phyloP scores from a whole-genome alignment of 1,284 basidiomycete genomes.

The Apiotrichum mycotoxinovorans region DNA sequence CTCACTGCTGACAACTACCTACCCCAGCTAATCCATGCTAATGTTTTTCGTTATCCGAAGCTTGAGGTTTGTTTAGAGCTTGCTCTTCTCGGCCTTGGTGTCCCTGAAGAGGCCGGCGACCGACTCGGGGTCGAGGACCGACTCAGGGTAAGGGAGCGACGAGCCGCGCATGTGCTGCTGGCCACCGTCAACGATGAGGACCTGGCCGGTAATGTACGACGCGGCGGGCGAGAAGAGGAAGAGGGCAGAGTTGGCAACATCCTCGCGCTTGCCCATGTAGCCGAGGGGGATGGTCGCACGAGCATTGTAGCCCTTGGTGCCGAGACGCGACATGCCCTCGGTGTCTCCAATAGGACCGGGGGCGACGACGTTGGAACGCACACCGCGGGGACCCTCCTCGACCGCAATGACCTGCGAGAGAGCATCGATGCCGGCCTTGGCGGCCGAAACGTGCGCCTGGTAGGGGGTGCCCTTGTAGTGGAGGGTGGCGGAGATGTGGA shows the following conservation, averaged over 20 bases:
- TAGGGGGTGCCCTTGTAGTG: constrained; percentile 88
- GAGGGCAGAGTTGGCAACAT: constrained; percentile 74
- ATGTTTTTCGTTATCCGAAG: too few species aligned
- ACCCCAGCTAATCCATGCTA: too few species aligned
- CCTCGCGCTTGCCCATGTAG: constrained; percentile 63
- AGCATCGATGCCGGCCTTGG: constrained; percentile 92
- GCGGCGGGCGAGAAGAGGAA: constrained; percentile 90
- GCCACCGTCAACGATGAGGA: constrained; percentile 48
- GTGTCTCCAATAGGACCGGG: constrained; percentile 81
- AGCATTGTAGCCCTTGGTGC: constrained; percentile 51
- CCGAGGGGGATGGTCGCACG: constrained; percentile 57
- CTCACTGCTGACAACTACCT: too few species aligned
- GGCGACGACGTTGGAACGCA: constrained; percentile 87
- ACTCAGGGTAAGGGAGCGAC: constrained; percentile 43
- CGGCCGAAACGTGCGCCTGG: constrained; percentile 89
- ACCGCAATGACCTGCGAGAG: constrained; percentile 78
- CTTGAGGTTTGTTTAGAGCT: neutral
- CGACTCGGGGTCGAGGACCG: constrained; percentile 43
- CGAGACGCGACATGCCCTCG: constrained; percentile 75
- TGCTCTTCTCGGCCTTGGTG: constrained; percentile 5
- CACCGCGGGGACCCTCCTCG: constrained; percentile 90
- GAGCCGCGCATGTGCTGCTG: constrained; percentile 38
- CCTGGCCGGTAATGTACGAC: constrained; percentile 70
- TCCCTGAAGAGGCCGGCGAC: constrained; percentile 13
- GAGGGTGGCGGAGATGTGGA: constrained; percentile 86